Conservation (phyloP, 441 rosid genomes). For the Caryocar brasiliense region DNA sequence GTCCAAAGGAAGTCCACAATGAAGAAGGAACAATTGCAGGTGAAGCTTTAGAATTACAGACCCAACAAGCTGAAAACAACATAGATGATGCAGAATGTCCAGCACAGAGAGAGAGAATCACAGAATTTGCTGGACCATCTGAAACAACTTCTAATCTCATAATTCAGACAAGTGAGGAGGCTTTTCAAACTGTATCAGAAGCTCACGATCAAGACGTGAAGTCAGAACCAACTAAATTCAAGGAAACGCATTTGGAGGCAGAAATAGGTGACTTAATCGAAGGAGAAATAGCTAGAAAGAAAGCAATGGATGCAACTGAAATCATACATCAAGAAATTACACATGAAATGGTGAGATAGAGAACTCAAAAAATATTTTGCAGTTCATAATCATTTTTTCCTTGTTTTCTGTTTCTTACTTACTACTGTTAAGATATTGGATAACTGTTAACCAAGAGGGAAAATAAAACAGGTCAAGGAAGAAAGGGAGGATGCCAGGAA, state of each 20-base stretch:
- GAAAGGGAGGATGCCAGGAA: conserved; percentile 18
- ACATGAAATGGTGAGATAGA: conserved; percentile 38
- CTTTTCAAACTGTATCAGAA: conserved; percentile 7
- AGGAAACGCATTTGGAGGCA: conserved; percentile 5
- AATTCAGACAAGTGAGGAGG: conserved; percentile 14
- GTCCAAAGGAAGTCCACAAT: too few species aligned
- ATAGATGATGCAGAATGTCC: conserved; percentile 7
- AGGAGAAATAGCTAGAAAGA: conserved; percentile 12
- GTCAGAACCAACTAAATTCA: conserved; percentile 15
- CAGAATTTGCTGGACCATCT: conserved; percentile 1
- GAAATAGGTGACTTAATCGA: conserved; percentile 2
- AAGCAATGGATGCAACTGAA: conserved; percentile 20
- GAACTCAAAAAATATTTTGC: neutral
- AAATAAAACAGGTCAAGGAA: conserved; percentile 22
- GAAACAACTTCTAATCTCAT: conserved; percentile 1
- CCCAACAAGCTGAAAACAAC: conserved; percentile 1
- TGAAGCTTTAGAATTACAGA: conserved; percentile 6
- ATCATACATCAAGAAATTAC: conserved; percentile 17
- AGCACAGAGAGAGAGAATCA: conserved; percentile 3
- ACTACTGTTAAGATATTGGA: conserved; percentile 7
- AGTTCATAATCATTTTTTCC: neutral
- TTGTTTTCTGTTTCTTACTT: neutral
- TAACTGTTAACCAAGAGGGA: conserved; percentile 1
- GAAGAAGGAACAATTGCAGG: too few species aligned
- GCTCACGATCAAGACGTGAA: conserved; percentile 1